Percentiles rank a stretch among this genome's conserved stretches.
These are phyloP conservation scores for Saccharomyces hybrid DNA, from an alignment of 1,139 yeast genomes.

Conservation along the genomic window DNA sequence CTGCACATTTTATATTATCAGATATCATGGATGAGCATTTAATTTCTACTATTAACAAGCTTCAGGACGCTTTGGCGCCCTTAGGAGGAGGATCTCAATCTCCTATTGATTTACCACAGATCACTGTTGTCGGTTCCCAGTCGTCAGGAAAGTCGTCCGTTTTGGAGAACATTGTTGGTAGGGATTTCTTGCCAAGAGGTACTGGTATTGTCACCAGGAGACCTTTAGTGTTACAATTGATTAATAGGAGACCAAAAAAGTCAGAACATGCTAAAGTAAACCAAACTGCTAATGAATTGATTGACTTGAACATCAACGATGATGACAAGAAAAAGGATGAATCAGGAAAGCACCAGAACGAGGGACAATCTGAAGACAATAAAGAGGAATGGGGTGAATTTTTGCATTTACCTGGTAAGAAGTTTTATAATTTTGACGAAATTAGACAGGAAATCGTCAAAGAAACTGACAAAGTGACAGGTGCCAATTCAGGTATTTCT, in stretches of 20 bases:
- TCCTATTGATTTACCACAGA: constrained; percentile 89
- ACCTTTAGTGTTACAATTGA: constrained; percentile 76
- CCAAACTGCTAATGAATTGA: constrained; percentile 32
- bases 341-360: constrained; percentile 9
- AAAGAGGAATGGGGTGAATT: constrained; percentile 98
- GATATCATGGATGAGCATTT: constrained; percentile 75
- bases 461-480: constrained; percentile 93
- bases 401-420: constrained; percentile 83
- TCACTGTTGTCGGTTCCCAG: constrained; percentile 94
- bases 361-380: constrained; percentile 57
- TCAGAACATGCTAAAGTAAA: constrained; percentile 16
- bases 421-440: constrained; percentile 82
- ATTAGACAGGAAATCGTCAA: constrained; percentile 85
- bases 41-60: constrained; percentile 84
- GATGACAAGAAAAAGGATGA: constrained; percentile 16
- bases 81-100: constrained; percentile 80
- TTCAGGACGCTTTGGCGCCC: constrained; percentile 92
- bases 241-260: constrained; percentile 51
- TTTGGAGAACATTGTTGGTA: constrained; percentile 86
- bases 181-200: constrained; percentile 93
- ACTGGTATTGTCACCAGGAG: constrained; percentile 95
- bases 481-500: constrained; percentile 86
- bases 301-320: constrained; percentile 31
- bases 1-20: neutral
- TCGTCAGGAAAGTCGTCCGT: constrained; percentile 93